Evolutionary conservation across 2,329 filamentous ascomycete species (phyloP).

Genomic region (Leptographium procerum): DNA sequence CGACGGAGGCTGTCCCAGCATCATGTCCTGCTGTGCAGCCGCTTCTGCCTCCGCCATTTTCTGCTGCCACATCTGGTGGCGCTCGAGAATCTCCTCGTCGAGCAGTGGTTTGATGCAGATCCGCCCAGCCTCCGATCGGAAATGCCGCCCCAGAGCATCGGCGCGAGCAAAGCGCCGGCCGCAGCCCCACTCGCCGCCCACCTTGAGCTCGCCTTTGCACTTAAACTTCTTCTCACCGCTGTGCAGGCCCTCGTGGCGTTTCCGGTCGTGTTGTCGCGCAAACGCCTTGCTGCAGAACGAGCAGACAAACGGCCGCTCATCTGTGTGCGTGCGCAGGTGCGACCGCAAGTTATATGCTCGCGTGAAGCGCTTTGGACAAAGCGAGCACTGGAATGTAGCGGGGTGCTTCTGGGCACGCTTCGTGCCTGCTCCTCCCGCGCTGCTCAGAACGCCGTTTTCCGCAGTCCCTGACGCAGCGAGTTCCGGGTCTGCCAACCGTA

Average conservation of each 20-base stretch:
- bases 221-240: constrained; percentile 98
- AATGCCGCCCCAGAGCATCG: constrained; percentile 87
- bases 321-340: constrained; percentile 89
- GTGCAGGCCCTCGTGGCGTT: constrained; percentile 91
- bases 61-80: constrained; percentile 64
- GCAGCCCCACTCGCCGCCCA: constrained; percentile 80
- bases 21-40: constrained; percentile 40
- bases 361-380: constrained; percentile 94
- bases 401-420: constrained; percentile 96
- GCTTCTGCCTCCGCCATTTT: constrained; percentile 47
- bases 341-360: constrained; percentile 93
- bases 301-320: constrained; percentile 94
- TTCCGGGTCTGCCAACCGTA: constrained; percentile 81
- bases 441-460: constrained; percentile 40
- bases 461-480: constrained; percentile 59
- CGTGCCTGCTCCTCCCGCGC: constrained; percentile 43
- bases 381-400: constrained; percentile 85
- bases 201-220: constrained; percentile 82
- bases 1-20: constrained; percentile 37
- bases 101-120: constrained; percentile 96
- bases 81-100: constrained; percentile 81
- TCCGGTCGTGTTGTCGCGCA: constrained; percentile 91
- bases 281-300: constrained; percentile 96
- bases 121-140: constrained; percentile 86
- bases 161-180: constrained; percentile 87